phyloP scores from a whole-genome alignment of 2,329 filamentous ascomycete genomes.

The Metarhizium sp. region DNA sequence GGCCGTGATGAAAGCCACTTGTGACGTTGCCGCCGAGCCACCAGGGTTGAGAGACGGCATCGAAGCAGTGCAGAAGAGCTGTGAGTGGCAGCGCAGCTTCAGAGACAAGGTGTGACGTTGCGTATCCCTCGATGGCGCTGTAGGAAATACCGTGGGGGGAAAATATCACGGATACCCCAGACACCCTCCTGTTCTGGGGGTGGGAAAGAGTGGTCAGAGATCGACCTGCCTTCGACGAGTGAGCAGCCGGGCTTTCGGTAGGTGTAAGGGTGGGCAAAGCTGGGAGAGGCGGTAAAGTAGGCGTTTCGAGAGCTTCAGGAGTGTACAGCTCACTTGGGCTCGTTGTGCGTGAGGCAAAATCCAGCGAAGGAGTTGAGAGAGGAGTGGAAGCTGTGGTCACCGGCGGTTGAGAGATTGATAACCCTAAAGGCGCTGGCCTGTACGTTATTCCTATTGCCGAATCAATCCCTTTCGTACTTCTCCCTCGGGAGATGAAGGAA shows the following conservation, averaged over 20 bases:
- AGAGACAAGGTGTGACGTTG: slow-evolving; percentile 43
- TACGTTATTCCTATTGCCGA: slow-evolving; percentile 66
- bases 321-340: slow-evolving; percentile 1
- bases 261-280: slow-evolving; percentile 24
- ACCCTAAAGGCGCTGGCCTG: slow-evolving; percentile 38
- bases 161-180: slow-evolving; percentile 53
- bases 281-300: slow-evolving; percentile 2
- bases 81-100: slow-evolving; percentile 52
- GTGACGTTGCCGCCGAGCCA: slow-evolving; percentile 52
- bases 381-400: slow-evolving; percentile 10
- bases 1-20: slow-evolving; percentile 45
- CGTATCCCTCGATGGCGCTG: slow-evolving; percentile 43
- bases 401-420: slow-evolving; percentile 11
- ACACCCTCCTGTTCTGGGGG: slow-evolving; percentile 37
- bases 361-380: slow-evolving; percentile 4
- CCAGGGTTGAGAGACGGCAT: slow-evolving; percentile 49
- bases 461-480: slow-evolving; percentile 52
- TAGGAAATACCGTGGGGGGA: slow-evolving; percentile 54
- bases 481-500: slow-evolving; percentile 52
- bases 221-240: slow-evolving; percentile 25
- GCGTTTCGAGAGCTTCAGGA: background rate
- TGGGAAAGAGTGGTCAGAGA: slow-evolving; percentile 26
- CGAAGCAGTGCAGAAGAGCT: slow-evolving; percentile 55
- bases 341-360: slow-evolving; percentile 4
- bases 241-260: slow-evolving; percentile 23